Conservation (phyloP, 352 stramenopile species). For the Phytophthora nicotianae region DNA sequence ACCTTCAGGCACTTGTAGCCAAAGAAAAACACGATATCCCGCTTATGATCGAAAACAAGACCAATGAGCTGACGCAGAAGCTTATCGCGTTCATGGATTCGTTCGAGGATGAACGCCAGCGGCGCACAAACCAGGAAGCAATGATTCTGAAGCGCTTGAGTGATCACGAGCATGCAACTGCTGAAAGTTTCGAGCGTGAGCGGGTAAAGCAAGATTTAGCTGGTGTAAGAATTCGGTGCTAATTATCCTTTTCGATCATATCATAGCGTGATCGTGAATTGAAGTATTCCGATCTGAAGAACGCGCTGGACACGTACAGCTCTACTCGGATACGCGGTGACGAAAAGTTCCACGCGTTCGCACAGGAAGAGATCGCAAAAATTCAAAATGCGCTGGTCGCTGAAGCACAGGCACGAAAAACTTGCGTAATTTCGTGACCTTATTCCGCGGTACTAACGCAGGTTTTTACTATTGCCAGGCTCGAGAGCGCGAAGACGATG, state of each 20-base stretch:
- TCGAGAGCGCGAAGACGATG: constrained; percentile 90
- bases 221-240: not conserved
- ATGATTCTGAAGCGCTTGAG: constrained; percentile 92
- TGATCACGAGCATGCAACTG: constrained; percentile 80
- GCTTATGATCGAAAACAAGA: constrained; percentile 88
- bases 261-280: constrained; percentile 44
- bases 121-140: constrained; percentile 86
- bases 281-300: constrained; percentile 80
- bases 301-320: constrained; percentile 68
- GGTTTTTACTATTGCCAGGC: constrained; percentile 39
- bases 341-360: constrained; percentile 76
- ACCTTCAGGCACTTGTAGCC: constrained; percentile 82
- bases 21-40: constrained; percentile 91
- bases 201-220: constrained; percentile 32
- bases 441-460: not conserved
- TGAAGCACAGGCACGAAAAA: constrained; percentile 60
- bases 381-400: constrained; percentile 80
- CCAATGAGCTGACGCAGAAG: constrained; percentile 89
- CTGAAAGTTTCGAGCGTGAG: constrained; percentile 77
- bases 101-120: constrained; percentile 87
- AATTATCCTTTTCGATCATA: not conserved
- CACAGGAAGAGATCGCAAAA: constrained; percentile 72
- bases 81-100: constrained; percentile 89
- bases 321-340: constrained; percentile 75
- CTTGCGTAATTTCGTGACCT: not conserved